Percentiles rank a stretch among this genome's conserved stretches.
Evolutionary conservation across 352 stramenopile species (phyloP).

Genomic region (Thalassiosira mediterranea): DNA sequence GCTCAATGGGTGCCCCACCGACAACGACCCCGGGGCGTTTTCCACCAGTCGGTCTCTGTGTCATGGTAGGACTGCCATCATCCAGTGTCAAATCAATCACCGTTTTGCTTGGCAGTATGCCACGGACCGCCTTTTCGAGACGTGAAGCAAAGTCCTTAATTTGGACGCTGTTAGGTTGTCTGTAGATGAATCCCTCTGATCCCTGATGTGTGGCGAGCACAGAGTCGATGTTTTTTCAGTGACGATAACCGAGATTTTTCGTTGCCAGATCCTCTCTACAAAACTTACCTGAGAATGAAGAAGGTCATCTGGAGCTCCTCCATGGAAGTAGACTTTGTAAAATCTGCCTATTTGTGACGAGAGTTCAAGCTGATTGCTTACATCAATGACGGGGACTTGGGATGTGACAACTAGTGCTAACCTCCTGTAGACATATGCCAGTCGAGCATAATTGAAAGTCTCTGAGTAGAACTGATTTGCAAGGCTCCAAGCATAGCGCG

Average conservation of each 20-base stretch:
- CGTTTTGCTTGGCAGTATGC: constrained; percentile 79
- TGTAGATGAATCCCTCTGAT: constrained; percentile 80
- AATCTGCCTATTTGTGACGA: constrained; percentile 78
- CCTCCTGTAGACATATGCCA: constrained; percentile 72
- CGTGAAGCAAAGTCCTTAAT: constrained; percentile 76
- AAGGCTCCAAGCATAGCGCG: constrained; percentile 72
- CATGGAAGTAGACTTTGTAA: constrained; percentile 86
- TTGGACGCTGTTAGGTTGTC: constrained; percentile 60
- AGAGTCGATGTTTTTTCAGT: background rate
- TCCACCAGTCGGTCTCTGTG: constrained; percentile 35
- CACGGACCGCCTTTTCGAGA: constrained; percentile 68
- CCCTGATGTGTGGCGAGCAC: constrained; percentile 18
- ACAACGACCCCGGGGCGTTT: constrained; percentile 53
- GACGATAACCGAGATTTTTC: too few relatives aligned
- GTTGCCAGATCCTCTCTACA: too few relatives aligned
- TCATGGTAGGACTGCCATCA: constrained; percentile 71
- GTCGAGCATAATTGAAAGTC: constrained; percentile 80
- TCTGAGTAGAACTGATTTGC: constrained; percentile 80
- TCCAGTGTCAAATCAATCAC: constrained; percentile 75
- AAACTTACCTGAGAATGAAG: constrained; percentile 58
- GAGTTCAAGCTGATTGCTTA: constrained; percentile 71
- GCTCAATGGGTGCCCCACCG: constrained; percentile 67
- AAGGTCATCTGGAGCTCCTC: constrained; percentile 83
- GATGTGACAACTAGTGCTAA: constrained; percentile 74
- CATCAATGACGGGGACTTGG: constrained; percentile 76